These are phyloP conservation scores for Colletotrichum abscissum DNA, from an alignment of 2,329 filamentous ascomycete species.

Conservation along the genomic window DNA sequence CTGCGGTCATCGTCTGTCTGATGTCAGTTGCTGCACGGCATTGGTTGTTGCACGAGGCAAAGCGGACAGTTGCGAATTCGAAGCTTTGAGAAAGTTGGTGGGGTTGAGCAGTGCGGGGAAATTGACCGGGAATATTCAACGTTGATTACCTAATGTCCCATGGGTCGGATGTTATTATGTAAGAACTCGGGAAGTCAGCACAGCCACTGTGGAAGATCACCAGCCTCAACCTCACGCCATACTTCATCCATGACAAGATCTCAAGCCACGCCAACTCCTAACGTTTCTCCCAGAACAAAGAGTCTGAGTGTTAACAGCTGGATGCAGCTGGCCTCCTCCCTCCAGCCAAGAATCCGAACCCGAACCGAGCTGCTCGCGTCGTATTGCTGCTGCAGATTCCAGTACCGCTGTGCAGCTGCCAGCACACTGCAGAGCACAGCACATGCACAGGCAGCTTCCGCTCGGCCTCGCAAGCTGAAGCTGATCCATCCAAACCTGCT, in stretches of 20 bases:
- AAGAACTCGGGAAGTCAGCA: not conserved
- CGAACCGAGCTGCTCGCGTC: not conserved
- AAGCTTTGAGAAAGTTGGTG: not conserved
- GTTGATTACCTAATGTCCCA: not conserved
- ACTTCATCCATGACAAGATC: not conserved
- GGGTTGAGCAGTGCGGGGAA: not conserved
- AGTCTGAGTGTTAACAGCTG: not conserved
- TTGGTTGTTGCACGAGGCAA: not conserved
- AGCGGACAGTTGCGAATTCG: not conserved
- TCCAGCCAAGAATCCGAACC: not conserved
- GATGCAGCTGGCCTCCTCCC: rapidly evolving
- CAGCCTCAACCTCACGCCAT: not conserved
- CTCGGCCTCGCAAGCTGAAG: slow-evolving; percentile 8
- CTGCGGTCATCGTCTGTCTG: too few relatives aligned
- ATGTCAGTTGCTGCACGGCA: not conserved
- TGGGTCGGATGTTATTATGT: not conserved
- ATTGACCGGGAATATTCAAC: not conserved
- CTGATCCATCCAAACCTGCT: not conserved
- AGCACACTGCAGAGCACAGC: slow-evolving; percentile 1
- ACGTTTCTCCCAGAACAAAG: not conserved
- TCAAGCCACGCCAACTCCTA: not conserved
- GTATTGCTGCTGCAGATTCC: not conserved
- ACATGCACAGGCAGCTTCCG: not conserved
- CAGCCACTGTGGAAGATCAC: not conserved
- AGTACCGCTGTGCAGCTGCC: not conserved